phyloP scores from a whole-genome alignment of 768 basidiomycete genomes.

The Hygrocybe coccinea region DNA sequence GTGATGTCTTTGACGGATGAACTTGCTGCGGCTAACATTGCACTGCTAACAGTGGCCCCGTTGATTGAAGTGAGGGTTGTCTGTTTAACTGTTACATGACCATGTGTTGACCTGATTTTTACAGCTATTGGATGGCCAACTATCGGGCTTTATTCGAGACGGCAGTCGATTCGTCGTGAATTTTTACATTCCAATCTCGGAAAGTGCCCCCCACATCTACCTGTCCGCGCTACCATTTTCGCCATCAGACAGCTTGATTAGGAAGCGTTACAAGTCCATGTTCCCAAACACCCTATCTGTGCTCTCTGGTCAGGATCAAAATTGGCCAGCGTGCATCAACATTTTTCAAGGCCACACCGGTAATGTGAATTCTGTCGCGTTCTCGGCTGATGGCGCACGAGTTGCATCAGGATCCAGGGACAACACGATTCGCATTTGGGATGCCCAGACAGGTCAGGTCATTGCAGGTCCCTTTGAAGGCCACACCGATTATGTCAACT shows the following conservation, averaged over 20 bases:
- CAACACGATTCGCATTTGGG: no score
- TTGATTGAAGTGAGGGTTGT: not conserved
- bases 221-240: constrained; percentile 36
- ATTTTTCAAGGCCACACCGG: not conserved
- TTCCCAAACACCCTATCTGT: not conserved
- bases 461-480: no score
- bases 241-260: constrained; percentile 23
- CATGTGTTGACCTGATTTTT: not conserved
- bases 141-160: constrained; percentile 16
- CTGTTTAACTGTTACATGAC: not conserved
- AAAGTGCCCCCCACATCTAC: constrained; percentile 36
- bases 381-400: no score
- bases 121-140: not conserved
- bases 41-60: constrained; percentile 1
- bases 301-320: no score
- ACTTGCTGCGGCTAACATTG: constrained; percentile 9
- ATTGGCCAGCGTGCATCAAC: no score
- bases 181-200: constrained; percentile 27
- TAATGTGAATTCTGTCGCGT: not conserved
- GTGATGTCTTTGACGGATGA: constrained; percentile 23
- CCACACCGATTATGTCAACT: no score
- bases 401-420: no score
- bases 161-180: constrained; percentile 25
- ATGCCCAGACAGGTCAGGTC: no score
- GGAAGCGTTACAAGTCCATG: constrained; percentile 7